These are phyloP conservation scores for Fistulinella cinereoalba DNA, from an alignment of 1,284 basidiomycete genomes.

Conservation along the genomic window DNA sequence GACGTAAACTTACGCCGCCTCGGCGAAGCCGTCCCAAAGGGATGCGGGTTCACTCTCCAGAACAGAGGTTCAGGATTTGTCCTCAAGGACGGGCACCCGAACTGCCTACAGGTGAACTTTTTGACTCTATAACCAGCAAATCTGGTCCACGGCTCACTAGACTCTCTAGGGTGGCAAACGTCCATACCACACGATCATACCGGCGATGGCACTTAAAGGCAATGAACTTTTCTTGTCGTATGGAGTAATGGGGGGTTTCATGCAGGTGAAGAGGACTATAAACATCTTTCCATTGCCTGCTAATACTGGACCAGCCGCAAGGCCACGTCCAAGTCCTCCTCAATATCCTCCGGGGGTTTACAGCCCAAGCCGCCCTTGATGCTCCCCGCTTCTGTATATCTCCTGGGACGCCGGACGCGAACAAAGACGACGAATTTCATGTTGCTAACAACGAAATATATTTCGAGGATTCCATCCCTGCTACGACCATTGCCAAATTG, in stretches of 20 bases:
- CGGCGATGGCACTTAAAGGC: constrained; percentile 80
- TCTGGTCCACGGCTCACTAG: neutral
- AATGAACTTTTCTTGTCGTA: constrained; percentile 86
- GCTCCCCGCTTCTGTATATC: constrained; percentile 96
- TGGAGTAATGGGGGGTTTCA: constrained; percentile 94
- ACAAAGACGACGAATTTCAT: constrained; percentile 49
- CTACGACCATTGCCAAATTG: constrained; percentile 59
- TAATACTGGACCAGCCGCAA: constrained; percentile 61
- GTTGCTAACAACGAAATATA: constrained; percentile 82
- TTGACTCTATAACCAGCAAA: neutral
- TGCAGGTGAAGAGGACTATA: constrained; percentile 61
- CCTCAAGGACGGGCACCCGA: constrained; percentile 79
- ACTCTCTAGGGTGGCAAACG: constrained; percentile 69
- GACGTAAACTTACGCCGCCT: constrained; percentile 10
- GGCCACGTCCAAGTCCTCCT: constrained; percentile 94
- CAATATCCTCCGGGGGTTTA: constrained; percentile 85
- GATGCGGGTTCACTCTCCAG: constrained; percentile 94
- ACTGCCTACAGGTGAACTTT: constrained; percentile 60
- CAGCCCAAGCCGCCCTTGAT: constrained; percentile 83
- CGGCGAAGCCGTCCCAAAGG: constrained; percentile 74
- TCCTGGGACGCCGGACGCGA: constrained; percentile 70
- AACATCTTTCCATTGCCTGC: neutral
- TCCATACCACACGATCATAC: constrained; percentile 96
- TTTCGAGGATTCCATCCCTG: constrained; percentile 80
- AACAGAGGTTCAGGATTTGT: constrained; percentile 89